Evolutionary conservation across 2,329 filamentous ascomycete genomes (phyloP).

Genomic region (Colletotrichum kahawae): DNA sequence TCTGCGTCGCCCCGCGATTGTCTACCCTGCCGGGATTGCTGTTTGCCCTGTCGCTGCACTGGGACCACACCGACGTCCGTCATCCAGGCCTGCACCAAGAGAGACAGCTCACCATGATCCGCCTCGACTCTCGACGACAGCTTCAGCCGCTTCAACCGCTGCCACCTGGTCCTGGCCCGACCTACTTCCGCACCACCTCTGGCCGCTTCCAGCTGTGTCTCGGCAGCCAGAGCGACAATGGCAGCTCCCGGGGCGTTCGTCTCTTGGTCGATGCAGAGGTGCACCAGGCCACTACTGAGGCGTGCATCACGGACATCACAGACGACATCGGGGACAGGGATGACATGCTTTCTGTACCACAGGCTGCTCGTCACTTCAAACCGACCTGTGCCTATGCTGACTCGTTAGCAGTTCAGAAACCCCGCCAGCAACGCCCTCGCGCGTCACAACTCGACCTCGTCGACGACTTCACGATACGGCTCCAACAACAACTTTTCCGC

Average conservation of each 20-base stretch:
- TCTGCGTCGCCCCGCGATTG: background rate
- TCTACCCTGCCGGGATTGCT: background rate
- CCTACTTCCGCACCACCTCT: background rate
- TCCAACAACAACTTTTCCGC: conserved; percentile 55
- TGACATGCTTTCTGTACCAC: conserved; percentile 9
- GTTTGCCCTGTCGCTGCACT: background rate
- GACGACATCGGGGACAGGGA: conserved; percentile 7
- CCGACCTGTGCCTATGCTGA: background rate
- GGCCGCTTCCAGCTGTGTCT: conserved; percentile 7
- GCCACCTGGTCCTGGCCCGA: background rate
- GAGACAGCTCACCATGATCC: background rate
- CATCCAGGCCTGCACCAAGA: background rate
- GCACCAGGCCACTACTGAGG: background rate
- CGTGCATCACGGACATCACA: background rate
- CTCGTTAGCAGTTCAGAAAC: conserved; percentile 36
- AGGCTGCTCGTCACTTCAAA: background rate
- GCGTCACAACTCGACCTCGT: conserved; percentile 42
- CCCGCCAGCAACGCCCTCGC: conserved; percentile 18
- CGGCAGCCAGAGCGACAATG: background rate
- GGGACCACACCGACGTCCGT: background rate
- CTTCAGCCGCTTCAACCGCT: background rate
- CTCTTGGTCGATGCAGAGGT: conserved; percentile 1
- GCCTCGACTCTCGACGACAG: background rate
- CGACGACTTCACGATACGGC: conserved; percentile 24
- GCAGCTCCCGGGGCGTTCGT: background rate